phyloP scores from a whole-genome alignment of 2,329 filamentous ascomycete species.

The Eurotiales sp. region DNA sequence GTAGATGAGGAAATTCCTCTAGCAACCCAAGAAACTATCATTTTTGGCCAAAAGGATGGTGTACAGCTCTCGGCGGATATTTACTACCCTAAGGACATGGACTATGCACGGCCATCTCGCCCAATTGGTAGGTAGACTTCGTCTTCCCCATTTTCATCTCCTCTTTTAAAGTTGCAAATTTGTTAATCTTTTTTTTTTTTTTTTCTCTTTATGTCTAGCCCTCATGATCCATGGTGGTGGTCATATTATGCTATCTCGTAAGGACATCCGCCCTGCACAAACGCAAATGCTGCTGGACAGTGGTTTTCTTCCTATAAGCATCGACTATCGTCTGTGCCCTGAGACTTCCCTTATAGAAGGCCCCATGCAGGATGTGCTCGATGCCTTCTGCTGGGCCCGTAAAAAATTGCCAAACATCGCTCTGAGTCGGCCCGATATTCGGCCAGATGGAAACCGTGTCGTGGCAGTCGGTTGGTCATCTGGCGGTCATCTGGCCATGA shows the following conservation, averaged over 20 bases:
- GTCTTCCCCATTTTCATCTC: background rate
- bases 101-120: too few relatives aligned
- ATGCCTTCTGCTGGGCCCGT: slow-evolving; percentile 1
- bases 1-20: background rate
- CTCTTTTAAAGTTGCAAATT: too few relatives aligned
- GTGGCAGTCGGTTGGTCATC: slow-evolving; percentile 33
- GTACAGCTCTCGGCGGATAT: background rate
- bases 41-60: background rate
- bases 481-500: slow-evolving; percentile 9
- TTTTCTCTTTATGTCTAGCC: slow-evolving; percentile 16
- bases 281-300: slow-evolving; percentile 32
- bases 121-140: background rate
- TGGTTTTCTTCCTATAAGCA: slow-evolving; percentile 43
- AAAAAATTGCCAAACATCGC: background rate
- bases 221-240: slow-evolving; percentile 24
- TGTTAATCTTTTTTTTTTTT: background rate
- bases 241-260: slow-evolving; percentile 19
- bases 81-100: background rate
- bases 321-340: slow-evolving; percentile 50
- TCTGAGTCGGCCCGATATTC: background rate
- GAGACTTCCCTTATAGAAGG: slow-evolving; percentile 43
- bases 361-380: slow-evolving; percentile 38
- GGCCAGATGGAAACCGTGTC: slow-evolving; percentile 24
- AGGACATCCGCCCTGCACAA: slow-evolving; percentile 26
- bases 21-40: background rate